Evolutionary conservation across 2,329 filamentous ascomycete genomes (phyloP).

Genomic region (Colletotrichum endophyticum): DNA sequence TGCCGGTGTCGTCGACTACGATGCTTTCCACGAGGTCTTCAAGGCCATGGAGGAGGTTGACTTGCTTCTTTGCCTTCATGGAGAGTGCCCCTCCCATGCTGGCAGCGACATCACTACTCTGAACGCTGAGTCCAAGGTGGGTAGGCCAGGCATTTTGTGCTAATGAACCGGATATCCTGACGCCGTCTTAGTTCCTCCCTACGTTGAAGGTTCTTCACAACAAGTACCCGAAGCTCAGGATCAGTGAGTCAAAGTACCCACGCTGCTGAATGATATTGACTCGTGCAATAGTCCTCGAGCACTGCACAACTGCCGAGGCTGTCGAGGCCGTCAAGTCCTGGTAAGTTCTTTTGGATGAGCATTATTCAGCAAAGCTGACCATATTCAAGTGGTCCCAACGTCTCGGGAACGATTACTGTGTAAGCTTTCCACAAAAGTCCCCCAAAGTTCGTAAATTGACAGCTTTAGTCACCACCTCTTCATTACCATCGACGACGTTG

Average conservation of each 20-base stretch:
- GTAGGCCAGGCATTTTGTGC: too few relatives aligned
- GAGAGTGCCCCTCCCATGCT: constrained; percentile 68
- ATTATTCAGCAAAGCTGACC: background rate
- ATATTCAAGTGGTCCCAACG: constrained; percentile 74
- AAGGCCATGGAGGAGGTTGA: constrained; percentile 86
- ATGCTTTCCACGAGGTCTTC: constrained; percentile 79
- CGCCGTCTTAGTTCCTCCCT: constrained; percentile 69
- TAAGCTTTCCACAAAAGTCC: constrained; percentile 25
- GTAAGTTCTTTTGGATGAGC: background rate
- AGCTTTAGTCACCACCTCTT: constrained; percentile 77
- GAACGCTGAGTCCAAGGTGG: constrained; percentile 67
- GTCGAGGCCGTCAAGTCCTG: constrained; percentile 68
- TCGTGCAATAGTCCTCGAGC: constrained; percentile 64
- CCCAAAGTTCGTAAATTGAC: background rate
- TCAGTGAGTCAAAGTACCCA: constrained; percentile 29
- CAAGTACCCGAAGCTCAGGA: constrained; percentile 74
- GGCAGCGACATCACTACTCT: constrained; percentile 56
- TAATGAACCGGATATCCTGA: background rate
- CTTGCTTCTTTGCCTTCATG: constrained; percentile 91
- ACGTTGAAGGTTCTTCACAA: constrained; percentile 76
- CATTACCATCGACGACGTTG: constrained; percentile 74
- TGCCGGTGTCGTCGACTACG: constrained; percentile 72
- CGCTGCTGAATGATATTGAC: background rate
- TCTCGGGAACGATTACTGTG: constrained; percentile 53
- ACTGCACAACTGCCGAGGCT: constrained; percentile 86